Conservation (phyloP, 139 green algal species). For the Desmodesmus armatus region DNA sequence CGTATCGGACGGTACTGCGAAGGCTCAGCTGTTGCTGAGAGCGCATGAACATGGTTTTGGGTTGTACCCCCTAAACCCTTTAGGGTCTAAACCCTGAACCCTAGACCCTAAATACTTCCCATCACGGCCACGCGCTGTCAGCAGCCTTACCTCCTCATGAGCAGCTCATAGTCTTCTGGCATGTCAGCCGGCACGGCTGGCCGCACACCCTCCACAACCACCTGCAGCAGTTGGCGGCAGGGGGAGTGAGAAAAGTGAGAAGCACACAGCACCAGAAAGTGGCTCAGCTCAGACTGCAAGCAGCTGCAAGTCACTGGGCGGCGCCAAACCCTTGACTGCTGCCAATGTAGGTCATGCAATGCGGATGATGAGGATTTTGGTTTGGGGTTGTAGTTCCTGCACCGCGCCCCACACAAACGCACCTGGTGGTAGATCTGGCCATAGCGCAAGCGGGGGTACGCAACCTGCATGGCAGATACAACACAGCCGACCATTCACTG, state of each 20-base stretch:
- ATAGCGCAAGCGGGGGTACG: background rate
- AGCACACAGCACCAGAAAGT: no score
- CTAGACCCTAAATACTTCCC: background rate
- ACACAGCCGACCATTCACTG: no score
- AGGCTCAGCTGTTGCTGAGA: background rate
- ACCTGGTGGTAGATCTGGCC: conserved; percentile 32
- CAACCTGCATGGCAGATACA: no score
- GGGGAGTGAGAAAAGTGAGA: no score
- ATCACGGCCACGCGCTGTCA: background rate
- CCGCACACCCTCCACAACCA: background rate
- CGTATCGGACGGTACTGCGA: background rate
- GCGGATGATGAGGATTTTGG: no score
- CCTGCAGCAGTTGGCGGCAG: no score
- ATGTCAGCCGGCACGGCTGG: background rate
- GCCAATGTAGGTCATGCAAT: no score
- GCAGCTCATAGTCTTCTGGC: background rate
- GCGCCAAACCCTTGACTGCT: no score
- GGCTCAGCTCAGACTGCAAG: no score
- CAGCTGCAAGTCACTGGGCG: no score
- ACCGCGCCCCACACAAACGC: no score
- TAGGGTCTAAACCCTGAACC: background rate
- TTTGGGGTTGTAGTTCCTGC: no score
- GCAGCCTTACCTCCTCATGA: background rate
- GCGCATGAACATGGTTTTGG: background rate
- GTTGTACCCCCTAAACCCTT: background rate